These are phyloP conservation scores for Hansenula sp. DNA, from an alignment of 1,139 yeast genomes.

Conservation along the genomic window DNA sequence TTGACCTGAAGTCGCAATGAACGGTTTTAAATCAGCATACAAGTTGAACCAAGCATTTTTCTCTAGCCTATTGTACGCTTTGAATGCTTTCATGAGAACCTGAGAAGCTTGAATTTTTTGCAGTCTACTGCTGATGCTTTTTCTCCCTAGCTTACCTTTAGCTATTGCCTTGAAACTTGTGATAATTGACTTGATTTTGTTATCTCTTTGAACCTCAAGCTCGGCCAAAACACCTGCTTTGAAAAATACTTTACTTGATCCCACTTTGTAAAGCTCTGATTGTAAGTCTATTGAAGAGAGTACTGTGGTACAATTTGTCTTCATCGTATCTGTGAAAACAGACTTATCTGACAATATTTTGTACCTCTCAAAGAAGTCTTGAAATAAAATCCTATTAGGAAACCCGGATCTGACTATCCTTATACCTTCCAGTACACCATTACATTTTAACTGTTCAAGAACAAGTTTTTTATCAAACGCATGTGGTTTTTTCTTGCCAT, in stretches of 20 bases:
- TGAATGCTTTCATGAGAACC: conserved; percentile 60
- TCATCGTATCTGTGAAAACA: conserved; percentile 45
- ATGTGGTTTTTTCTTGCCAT: conserved; percentile 66
- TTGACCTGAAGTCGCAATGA: conserved; percentile 62
- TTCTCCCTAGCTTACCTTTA: conserved; percentile 61
- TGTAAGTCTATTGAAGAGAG: conserved; percentile 60
- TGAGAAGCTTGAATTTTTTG: conserved; percentile 68
- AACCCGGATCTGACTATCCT: conserved; percentile 96
- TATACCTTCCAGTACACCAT: conserved; percentile 97
- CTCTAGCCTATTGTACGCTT: conserved; percentile 45
- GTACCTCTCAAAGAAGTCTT: conserved; percentile 75
- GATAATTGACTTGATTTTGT: conserved; percentile 50
- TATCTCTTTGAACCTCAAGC: conserved; percentile 75
- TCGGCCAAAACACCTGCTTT: conserved; percentile 92
- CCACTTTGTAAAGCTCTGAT: conserved; percentile 64
- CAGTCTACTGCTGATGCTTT: conserved; percentile 44
- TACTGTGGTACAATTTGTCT: conserved; percentile 65
- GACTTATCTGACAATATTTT: conserved; percentile 46
- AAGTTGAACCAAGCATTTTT: conserved; percentile 80
- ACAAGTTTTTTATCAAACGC: conserved; percentile 74
- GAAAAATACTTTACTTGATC: conserved; percentile 81
- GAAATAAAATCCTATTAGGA: conserved; percentile 85
- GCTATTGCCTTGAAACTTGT: conserved; percentile 63
- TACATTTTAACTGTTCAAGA: conserved; percentile 86
- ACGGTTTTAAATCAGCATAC: conserved; percentile 69